Conservation (phyloP, 1,284 basidiomycete species). For the Abortiporus biennis region DNA sequence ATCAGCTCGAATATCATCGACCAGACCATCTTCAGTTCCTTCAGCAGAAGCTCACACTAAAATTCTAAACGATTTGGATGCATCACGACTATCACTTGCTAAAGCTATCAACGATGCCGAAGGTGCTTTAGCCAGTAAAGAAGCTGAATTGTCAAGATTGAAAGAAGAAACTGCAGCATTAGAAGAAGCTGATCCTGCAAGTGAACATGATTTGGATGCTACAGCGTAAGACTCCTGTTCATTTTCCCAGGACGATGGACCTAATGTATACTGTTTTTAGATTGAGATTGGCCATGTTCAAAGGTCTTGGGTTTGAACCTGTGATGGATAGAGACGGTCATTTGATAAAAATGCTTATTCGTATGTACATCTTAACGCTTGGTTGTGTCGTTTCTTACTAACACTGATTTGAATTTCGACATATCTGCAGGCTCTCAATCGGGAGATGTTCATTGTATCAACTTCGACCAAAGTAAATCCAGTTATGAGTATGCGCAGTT, state of each 20-base stretch:
- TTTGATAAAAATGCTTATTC: slow-evolving; percentile 56
- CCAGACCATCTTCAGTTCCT: slow-evolving; percentile 59
- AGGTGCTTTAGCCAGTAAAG: slow-evolving; percentile 53
- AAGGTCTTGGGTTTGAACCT: slow-evolving; percentile 65
- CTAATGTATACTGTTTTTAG: slow-evolving; percentile 27
- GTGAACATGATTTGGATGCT: slow-evolving; percentile 65
- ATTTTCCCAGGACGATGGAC: not conserved
- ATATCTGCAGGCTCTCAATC: slow-evolving; percentile 45
- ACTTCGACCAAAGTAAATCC: slow-evolving; percentile 23
- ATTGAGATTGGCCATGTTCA: slow-evolving; percentile 59
- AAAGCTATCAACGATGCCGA: slow-evolving; percentile 75
- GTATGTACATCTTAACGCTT: slow-evolving; percentile 35
- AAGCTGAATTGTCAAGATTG: slow-evolving; percentile 59
- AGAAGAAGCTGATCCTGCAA: slow-evolving; percentile 65
- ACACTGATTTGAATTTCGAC: not conserved
- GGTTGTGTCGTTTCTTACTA: not conserved
- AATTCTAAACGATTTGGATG: slow-evolving; percentile 60
- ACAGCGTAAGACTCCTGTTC: slow-evolving; percentile 46
- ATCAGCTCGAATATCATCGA: slow-evolving; percentile 62
- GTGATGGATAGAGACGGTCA: slow-evolving; percentile 45
- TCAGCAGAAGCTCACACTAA: slow-evolving; percentile 58
- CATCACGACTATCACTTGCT: slow-evolving; percentile 53
- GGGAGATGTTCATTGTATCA: slow-evolving; percentile 49
- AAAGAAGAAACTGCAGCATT: slow-evolving; percentile 55
- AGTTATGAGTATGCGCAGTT: slow-evolving; percentile 30